These are phyloP conservation scores for Flaveria robusta DNA, from an alignment of 129 eudicot species.

Conservation along the genomic window DNA sequence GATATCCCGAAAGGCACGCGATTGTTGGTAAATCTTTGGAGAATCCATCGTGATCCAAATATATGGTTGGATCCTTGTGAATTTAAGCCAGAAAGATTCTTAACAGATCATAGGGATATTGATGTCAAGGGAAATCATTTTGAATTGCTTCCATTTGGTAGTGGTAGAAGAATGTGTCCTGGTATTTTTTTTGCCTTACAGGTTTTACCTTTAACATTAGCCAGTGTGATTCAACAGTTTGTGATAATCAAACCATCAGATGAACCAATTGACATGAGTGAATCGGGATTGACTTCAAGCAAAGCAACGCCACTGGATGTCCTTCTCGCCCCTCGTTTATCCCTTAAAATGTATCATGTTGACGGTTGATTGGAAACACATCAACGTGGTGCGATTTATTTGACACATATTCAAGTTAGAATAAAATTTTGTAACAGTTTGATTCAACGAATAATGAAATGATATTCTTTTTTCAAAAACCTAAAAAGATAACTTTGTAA, in stretches of 20 bases:
- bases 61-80: conserved; percentile 4
- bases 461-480: too few species aligned
- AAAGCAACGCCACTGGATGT: conserved; percentile 6
- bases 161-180: conserved; percentile 39
- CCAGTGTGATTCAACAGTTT: conserved; percentile 16
- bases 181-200: not conserved
- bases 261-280: conserved; percentile 3
- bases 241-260: not conserved
- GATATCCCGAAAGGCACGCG: conserved; percentile 1
- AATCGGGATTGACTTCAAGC: not conserved
- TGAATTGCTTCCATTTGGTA: conserved; percentile 16
- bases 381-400: too few species aligned
- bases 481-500: too few species aligned
- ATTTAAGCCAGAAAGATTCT: conserved; percentile 34
- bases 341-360: not conserved
- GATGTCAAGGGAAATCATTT: conserved; percentile 9
- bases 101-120: conserved; percentile 2
- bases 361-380: not conserved
- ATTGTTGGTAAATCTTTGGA: conserved; percentile 30
- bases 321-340: not conserved
- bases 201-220: not conserved
- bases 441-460: too few species aligned
- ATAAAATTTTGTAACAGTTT: too few species aligned
- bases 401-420: too few species aligned
- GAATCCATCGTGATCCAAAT: conserved; percentile 3